A percentile compares a stretch with the other conserved stretches of the same genome.
Evolutionary conservation across 208 protist species (phyloP).

Genomic region (Blastocrithidia nonstop): DNA sequence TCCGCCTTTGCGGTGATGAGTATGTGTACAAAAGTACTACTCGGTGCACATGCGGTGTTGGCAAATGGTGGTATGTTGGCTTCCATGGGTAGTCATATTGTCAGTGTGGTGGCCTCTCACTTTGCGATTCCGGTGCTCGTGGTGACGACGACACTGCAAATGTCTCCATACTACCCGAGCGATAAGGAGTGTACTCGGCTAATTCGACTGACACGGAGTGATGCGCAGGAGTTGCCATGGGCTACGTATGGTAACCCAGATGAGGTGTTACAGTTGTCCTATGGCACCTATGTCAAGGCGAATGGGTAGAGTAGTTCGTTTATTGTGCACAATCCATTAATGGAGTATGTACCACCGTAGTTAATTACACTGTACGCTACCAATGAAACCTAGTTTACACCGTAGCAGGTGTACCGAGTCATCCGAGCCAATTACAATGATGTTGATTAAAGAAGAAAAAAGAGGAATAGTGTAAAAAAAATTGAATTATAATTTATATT

Average conservation of each 20-base stretch:
- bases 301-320: slow-evolving; percentile 19
- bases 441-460: slow-evolving; percentile 70
- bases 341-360: slow-evolving; percentile 96
- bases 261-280: slow-evolving; percentile 33
- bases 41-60: slow-evolving; percentile 88
- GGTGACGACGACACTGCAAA: slow-evolving; percentile 90
- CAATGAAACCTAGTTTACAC: slow-evolving; percentile 87
- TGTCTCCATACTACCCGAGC: slow-evolving; percentile 91
- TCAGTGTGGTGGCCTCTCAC: slow-evolving; percentile 90
- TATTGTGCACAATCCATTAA: slow-evolving; percentile 84
- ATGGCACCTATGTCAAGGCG: slow-evolving; percentile 16
- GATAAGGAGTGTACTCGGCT: slow-evolving; percentile 85
- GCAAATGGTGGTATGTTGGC: slow-evolving; percentile 96
- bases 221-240: slow-evolving; percentile 74
- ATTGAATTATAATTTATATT: not conserved
- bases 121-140: slow-evolving; percentile 93
- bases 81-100: slow-evolving; percentile 81
- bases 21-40: slow-evolving; percentile 95
- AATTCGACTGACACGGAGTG: slow-evolving; percentile 51
- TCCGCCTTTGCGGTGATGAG: slow-evolving; percentile 96
- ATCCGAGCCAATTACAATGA: slow-evolving; percentile 93
- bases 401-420: slow-evolving; percentile 94
- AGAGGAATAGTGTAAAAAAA: too few relatives aligned
- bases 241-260: slow-evolving; percentile 56
- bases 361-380: slow-evolving; percentile 93